Evolutionary conservation across 2,329 filamentous ascomycete species (phyloP), one percentile per base, ranked within the genome.

Genomic region (Aspergillus ruber): DNA sequence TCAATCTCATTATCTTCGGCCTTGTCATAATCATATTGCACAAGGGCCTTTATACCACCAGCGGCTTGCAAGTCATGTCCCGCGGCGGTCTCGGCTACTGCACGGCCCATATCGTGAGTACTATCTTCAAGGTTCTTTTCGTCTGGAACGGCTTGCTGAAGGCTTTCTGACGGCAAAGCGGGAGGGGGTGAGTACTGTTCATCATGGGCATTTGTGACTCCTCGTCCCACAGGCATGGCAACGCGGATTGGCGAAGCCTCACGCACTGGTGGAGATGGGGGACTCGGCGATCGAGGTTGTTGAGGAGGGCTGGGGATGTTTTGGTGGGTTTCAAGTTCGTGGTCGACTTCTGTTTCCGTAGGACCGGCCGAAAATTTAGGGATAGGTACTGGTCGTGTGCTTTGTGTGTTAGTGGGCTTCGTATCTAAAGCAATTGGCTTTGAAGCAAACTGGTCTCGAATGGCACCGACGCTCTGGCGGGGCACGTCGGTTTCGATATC

Each of bases 1-100:
- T 95, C 90, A 48, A 98, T 81, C 71, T 98, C 93, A 62, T 98
- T 98, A 56, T 95, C 90, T 68, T 98, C 93, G 1, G 90, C 90
- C 72, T 94, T 96, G 61, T 96, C 91, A 64, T 98, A 98, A 65
- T 98, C 93, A 66, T 93, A 98, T 61, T 93, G 84, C 32, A 93
- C 81, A 48, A 94, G 62, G 1, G 93, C 93, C 42, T 83, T 82
- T 64, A 84, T 80, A 45, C 86, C 86, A 32, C 78, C 78, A 68
- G 60, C 23, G 65, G 72, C 54, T 75, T 71, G 13, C 68, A 69
- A 45, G 71, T 70, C 56, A 39, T 20, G 8, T 21, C 71, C 70
- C 17, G 78, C 79, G 10, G 80, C 76, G 42, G 78, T 76, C 45
- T 76, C 73, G 9, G 80, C 79, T 10, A 81, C 76, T 48, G 77